Conservation (phyloP, 2,329 filamentous ascomycete species). For the Xylariaceae sp. region DNA sequence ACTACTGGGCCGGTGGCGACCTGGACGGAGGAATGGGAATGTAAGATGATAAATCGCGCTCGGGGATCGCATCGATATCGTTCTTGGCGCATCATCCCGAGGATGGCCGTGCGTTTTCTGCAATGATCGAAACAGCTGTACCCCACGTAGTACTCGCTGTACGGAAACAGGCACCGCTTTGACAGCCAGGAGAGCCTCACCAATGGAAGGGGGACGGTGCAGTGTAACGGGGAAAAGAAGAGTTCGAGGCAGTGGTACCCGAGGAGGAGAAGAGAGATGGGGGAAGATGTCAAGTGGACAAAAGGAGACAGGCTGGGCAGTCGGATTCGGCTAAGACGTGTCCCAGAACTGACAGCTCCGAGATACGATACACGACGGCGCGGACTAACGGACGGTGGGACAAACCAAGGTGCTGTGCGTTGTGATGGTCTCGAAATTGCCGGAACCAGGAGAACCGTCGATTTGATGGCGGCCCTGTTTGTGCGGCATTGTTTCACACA, state of each 20-base stretch:
- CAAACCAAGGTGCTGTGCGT: slow-evolving; percentile 6
- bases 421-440: slow-evolving; percentile 15
- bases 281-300: not conserved
- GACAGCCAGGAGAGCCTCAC: slow-evolving; percentile 3
- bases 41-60: not conserved
- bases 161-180: not conserved
- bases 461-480: slow-evolving; percentile 5
- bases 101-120: not conserved
- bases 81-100: not conserved
- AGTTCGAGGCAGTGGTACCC: slow-evolving; percentile 14
- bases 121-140: not conserved
- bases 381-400: slow-evolving; percentile 4
- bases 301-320: slow-evolving; percentile 9
- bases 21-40: not conserved
- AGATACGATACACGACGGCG: slow-evolving; percentile 9
- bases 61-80: not conserved
- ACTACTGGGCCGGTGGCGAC: not conserved
- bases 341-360: slow-evolving; percentile 11
- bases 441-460: slow-evolving; percentile 9
- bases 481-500: slow-evolving; percentile 15
- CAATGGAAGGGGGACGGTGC: not conserved
- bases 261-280: not conserved
- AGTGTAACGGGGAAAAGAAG: slow-evolving; percentile 6
- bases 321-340: slow-evolving; percentile 10
- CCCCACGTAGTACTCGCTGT: not conserved